phyloP scores from a whole-genome alignment of 1,284 basidiomycete genomes.

The Puccinia polysora region DNA sequence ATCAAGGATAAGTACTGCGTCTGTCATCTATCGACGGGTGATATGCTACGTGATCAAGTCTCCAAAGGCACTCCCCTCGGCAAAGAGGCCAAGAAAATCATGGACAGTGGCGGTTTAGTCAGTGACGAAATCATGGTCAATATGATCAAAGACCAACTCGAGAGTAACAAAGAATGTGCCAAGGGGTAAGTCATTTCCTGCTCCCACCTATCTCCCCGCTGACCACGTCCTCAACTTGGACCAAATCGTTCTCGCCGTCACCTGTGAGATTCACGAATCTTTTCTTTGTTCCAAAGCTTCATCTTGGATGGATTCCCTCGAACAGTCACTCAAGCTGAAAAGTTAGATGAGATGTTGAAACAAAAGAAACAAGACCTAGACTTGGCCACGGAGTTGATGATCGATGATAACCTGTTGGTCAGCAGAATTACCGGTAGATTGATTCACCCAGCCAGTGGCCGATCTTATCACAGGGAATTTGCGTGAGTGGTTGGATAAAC shows the following conservation, averaged over 20 bases:
- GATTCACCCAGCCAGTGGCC: conserved; percentile 80
- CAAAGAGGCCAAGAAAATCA: conserved; percentile 90
- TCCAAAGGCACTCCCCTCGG: conserved; percentile 79
- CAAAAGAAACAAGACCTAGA: conserved; percentile 74
- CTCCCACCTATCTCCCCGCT: conserved; percentile 44
- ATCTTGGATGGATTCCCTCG: conserved; percentile 98
- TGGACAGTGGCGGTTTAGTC: conserved; percentile 91
- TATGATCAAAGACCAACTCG: conserved; percentile 95
- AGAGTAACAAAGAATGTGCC: conserved; percentile 85
- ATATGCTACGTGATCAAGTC: conserved; percentile 96
- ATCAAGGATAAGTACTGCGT: conserved; percentile 90
- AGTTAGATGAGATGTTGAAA: conserved; percentile 85
- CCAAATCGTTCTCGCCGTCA: background rate
- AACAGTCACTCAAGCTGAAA: conserved; percentile 94
- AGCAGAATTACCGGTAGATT: conserved; percentile 94
- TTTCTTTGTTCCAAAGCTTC: conserved; percentile 62
- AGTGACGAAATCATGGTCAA: conserved; percentile 94
- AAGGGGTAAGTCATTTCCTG: conserved; percentile 72
- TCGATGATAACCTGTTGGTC: conserved; percentile 91
- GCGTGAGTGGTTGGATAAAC: conserved; percentile 61
- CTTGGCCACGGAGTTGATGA: conserved; percentile 83
- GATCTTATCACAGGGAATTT: conserved; percentile 94
- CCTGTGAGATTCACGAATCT: background rate
- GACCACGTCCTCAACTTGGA: background rate
- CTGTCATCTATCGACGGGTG: conserved; percentile 95